Percentiles rank a stretch among this genome's conserved stretches.
Conservation (phyloP, 1,284 basidiomycete genomes). For the Trametes versicolor region DNA sequence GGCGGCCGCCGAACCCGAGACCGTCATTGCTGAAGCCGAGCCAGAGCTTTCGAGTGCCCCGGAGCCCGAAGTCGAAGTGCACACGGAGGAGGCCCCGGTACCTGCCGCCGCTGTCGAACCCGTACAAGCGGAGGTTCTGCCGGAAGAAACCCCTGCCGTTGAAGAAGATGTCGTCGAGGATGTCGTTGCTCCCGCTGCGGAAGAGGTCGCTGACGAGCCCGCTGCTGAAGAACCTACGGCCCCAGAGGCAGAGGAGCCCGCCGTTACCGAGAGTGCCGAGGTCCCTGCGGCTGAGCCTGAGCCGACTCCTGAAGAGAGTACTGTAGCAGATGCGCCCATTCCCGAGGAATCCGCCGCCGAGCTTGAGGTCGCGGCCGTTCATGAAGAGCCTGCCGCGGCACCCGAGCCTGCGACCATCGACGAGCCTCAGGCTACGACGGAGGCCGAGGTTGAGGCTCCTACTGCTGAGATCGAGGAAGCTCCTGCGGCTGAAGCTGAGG, state of each 20-base stretch:
- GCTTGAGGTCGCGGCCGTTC: neutral
- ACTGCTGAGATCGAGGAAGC: neutral
- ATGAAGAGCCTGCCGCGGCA: neutral
- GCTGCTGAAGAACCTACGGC: slow-evolving; percentile 11
- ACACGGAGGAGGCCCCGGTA: neutral
- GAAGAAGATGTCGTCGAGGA: slow-evolving; percentile 15
- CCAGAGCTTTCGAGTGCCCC: slow-evolving; percentile 10
- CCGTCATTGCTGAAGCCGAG: slow-evolving; percentile 1
- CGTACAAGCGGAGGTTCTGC: slow-evolving; percentile 6
- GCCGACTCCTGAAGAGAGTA: neutral
- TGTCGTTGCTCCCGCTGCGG: slow-evolving; percentile 8
- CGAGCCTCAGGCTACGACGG: neutral
- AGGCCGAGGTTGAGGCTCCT: neutral
- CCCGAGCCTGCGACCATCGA: neutral
- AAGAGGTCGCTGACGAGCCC: slow-evolving; percentile 21
- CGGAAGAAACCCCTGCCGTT: slow-evolving; percentile 4
- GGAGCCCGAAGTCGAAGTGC: slow-evolving; percentile 10
- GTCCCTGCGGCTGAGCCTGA: slow-evolving; percentile 12
- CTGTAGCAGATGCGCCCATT: slow-evolving; percentile 1
- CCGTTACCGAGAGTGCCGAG: neutral
- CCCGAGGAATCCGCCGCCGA: slow-evolving; percentile 4
- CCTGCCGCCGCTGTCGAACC: slow-evolving; percentile 7
- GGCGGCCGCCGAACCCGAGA: neutral
- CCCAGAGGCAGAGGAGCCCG: neutral
- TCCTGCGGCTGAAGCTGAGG: neutral